Conservation (phyloP, 148 eudicot genomes). For the Suaeda aralocaspica region DNA sequence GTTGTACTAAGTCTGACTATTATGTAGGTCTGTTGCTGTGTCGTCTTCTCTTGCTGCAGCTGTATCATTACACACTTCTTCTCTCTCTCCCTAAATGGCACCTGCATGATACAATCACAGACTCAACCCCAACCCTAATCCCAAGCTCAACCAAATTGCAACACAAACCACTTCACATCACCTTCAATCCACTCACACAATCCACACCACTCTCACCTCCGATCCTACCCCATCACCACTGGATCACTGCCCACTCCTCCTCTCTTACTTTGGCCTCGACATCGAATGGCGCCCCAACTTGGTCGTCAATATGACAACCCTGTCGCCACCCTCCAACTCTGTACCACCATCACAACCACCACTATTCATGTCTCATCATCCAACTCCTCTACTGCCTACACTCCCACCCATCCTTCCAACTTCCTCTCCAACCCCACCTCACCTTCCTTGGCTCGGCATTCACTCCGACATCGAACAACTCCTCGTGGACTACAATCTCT, state of each 20-base stretch:
- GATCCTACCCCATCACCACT: slow-evolving; percentile 11
- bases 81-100: slow-evolving; percentile 10
- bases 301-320: slow-evolving; percentile 27
- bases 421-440: slow-evolving; percentile 23
- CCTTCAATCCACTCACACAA: slow-evolving; percentile 17
- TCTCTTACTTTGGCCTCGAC: slow-evolving; percentile 42
- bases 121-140: slow-evolving; percentile 11
- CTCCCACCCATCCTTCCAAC: slow-evolving; percentile 13
- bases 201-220: slow-evolving; percentile 31
- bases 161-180: slow-evolving; percentile 24
- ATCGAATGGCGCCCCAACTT: slow-evolving; percentile 52
- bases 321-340: slow-evolving; percentile 50
- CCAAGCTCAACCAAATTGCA: no score
- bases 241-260: slow-evolving; percentile 22
- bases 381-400: no score
- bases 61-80: no score
- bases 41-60: no score
- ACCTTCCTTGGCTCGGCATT: slow-evolving; percentile 46
- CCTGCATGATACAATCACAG: slow-evolving; percentile 20
- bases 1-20: no score
- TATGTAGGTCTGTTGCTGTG: no score
- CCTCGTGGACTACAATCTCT: slow-evolving; percentile 28
- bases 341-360: slow-evolving; percentile 14
- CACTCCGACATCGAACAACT: slow-evolving; percentile 34
- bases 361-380: no score